phyloP scores from a whole-genome alignment of 1,139 yeast species.

The Taphrina communis region DNA sequence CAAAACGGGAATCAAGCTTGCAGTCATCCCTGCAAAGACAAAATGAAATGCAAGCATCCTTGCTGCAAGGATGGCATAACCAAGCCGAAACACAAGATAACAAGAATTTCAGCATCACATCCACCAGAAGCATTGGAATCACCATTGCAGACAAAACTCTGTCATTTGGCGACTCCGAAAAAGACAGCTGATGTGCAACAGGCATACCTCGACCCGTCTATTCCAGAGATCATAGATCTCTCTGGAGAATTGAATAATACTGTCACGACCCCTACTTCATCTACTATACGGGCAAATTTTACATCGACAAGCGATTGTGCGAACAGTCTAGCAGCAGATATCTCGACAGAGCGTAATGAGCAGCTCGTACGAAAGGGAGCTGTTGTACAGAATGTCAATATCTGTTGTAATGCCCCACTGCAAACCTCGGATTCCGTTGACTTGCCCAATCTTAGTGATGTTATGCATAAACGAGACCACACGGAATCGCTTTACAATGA shows the following conservation, averaged over 20 bases:
- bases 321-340: no score
- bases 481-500: neutral
- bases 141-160: no score
- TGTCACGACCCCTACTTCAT: no score
- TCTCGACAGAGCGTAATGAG: no score
- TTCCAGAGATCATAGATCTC: neutral
- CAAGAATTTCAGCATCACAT: neutral
- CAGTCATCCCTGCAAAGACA: conserved; percentile 29
- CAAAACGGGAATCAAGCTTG: conserved; percentile 21
- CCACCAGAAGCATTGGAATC: neutral
- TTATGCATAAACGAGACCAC: neutral
- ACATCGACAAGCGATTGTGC: no score
- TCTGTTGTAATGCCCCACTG: neutral
- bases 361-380: no score
- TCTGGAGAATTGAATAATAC: neutral
- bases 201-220: neutral
- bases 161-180: no score
- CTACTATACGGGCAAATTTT: no score
- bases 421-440: conserved; percentile 1
- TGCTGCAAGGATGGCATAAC: conserved; percentile 28
- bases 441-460: neutral
- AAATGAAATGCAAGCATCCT: conserved; percentile 13
- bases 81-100: neutral
- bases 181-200: no score
- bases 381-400: no score